Percentiles rank a stretch among this genome's conserved stretches.
phyloP scores from a whole-genome alignment of 192 early-diverging fungal species.

The Chytriomyces sp. region DNA sequence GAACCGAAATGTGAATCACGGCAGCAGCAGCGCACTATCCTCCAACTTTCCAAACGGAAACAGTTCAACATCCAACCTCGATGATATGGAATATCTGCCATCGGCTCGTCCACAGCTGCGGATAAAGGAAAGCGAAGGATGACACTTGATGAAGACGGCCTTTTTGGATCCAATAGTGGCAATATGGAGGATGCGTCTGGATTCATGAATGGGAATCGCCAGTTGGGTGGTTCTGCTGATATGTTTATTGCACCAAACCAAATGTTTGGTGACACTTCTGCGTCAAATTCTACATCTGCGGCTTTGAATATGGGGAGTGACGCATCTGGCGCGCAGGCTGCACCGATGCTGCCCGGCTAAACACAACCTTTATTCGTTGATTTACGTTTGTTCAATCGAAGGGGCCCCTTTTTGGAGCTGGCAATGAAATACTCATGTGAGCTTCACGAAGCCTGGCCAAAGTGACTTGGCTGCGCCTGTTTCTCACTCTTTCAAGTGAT shows the following conservation, averaged over 20 bases:
- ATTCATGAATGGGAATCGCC: neutral
- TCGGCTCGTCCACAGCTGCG: neutral
- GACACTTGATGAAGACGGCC: neutral
- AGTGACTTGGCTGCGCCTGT: no score
- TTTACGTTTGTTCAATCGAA: no score
- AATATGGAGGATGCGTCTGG: neutral
- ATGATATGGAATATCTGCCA: neutral
- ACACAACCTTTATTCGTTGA: no score
- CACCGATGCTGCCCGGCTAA: no score
- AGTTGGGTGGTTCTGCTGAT: neutral
- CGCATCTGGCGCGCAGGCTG: no score
- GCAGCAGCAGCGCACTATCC: neutral
- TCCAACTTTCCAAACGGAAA: neutral
- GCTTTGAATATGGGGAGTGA: neutral
- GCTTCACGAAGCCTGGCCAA: no score
- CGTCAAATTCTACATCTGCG: neutral
- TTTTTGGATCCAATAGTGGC: conserved; percentile 3
- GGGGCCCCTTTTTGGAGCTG: no score
- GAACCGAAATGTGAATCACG: neutral
- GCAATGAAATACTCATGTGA: no score
- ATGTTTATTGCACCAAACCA: neutral
- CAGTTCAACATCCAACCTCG: neutral
- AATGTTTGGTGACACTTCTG: neutral
- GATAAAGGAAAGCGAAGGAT: conserved; percentile 1
- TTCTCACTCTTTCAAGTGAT: no score